phyloP scores from a whole-genome alignment of 2,329 filamentous ascomycete species.

The Leptographium radiaticola region DNA sequence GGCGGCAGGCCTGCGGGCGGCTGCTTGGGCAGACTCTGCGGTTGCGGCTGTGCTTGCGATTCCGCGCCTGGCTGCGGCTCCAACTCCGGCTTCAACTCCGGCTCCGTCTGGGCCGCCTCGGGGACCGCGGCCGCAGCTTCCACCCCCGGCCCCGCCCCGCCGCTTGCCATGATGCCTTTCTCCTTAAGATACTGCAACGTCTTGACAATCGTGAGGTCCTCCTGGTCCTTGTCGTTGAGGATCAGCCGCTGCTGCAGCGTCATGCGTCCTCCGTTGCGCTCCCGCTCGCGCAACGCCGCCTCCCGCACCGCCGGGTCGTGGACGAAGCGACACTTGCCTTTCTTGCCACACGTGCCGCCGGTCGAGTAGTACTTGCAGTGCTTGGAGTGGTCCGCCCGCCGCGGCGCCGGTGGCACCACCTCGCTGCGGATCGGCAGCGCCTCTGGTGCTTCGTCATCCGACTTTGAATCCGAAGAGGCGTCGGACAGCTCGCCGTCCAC shows the following conservation, averaged over 20 bases:
- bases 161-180: constrained; percentile 37
- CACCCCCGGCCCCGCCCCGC: not conserved
- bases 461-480: constrained; percentile 30
- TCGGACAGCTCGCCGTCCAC: constrained; percentile 23
- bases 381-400: constrained; percentile 47
- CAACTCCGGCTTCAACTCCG: not conserved
- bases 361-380: constrained; percentile 62
- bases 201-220: constrained; percentile 52
- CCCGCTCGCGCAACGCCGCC: constrained; percentile 49
- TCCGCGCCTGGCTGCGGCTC: not conserved
- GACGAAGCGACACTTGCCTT: constrained; percentile 63
- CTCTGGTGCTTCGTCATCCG: constrained; percentile 45
- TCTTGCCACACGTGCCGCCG: constrained; percentile 56
- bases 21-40: not conserved
- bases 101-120: not conserved
- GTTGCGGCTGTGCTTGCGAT: not conserved
- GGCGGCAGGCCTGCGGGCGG: not conserved
- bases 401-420: constrained; percentile 28
- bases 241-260: constrained; percentile 53
- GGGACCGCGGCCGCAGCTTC: not conserved
- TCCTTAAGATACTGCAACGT: constrained; percentile 53
- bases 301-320: constrained; percentile 52
- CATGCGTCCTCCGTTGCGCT: constrained; percentile 51
- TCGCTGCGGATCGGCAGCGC: constrained; percentile 35
- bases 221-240: constrained; percentile 55